phyloP scores from a whole-genome alignment of 495 filamentous ascomycete species.

The Podospora comata region DNA sequence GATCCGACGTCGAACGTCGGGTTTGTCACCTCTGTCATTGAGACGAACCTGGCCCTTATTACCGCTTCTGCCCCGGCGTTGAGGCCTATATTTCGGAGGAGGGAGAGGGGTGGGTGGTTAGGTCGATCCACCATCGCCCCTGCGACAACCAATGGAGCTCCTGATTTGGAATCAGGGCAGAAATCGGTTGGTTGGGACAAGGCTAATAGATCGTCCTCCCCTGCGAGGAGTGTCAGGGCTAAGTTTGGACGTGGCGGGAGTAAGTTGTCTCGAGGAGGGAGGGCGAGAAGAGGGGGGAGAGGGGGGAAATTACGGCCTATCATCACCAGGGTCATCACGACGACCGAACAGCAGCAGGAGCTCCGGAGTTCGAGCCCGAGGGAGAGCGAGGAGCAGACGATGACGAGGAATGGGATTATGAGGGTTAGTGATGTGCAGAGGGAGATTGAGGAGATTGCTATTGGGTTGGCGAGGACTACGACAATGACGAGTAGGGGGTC shows the following conservation, averaged over 20 bases:
- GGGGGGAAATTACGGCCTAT: constrained; percentile 24
- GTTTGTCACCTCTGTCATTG: constrained; percentile 51
- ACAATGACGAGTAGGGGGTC: constrained; percentile 15
- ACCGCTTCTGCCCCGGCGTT: constrained; percentile 48
- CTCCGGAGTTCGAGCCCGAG: constrained; percentile 39
- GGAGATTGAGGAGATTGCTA: constrained; percentile 35
- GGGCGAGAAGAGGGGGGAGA: neutral
- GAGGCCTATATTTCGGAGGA: constrained; percentile 38
- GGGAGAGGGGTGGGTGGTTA: constrained; percentile 39
- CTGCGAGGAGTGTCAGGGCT: neutral
- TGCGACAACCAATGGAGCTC: neutral
- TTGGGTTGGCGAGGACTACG: constrained; percentile 26
- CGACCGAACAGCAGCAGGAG: constrained; percentile 32
- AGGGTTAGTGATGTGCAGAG: constrained; percentile 40
- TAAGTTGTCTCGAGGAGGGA: neutral
- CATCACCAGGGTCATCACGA: constrained; percentile 25
- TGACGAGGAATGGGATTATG: constrained; percentile 46
- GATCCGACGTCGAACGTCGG: constrained; percentile 41
- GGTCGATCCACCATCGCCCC: constrained; percentile 5
- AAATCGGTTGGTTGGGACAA: neutral
- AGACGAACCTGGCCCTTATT: constrained; percentile 54
- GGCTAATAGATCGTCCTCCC: neutral
- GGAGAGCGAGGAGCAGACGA: constrained; percentile 43
- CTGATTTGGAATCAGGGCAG: neutral
- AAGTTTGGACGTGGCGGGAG: neutral